These are phyloP conservation scores for Saccharomycopsis sp. DNA, from an alignment of 805 yeast genomes.

Conservation along the genomic window DNA sequence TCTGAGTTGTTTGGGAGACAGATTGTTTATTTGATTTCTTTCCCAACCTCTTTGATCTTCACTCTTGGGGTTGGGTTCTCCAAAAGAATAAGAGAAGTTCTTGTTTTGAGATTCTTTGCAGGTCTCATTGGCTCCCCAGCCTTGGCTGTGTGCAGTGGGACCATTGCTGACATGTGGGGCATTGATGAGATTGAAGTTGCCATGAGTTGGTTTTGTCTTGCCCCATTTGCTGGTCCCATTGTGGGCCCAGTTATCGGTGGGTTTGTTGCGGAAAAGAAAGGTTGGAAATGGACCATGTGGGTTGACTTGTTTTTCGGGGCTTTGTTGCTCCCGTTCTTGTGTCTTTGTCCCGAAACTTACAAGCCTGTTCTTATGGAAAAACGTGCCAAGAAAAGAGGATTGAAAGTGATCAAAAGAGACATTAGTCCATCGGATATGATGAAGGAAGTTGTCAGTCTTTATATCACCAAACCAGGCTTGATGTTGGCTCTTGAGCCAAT, in stretches of 20 bases:
- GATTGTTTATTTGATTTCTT: slow-evolving; percentile 46
- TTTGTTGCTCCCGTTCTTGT: slow-evolving; percentile 37
- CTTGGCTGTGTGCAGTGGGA: slow-evolving; percentile 77
- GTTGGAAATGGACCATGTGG: slow-evolving; percentile 66
- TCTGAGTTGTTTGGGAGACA: slow-evolving; percentile 64
- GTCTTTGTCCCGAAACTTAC: slow-evolving; percentile 58
- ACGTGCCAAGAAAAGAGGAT: slow-evolving; percentile 54
- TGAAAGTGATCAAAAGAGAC: slow-evolving; percentile 32
- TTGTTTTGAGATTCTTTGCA: slow-evolving; percentile 64
- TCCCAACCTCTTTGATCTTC: slow-evolving; percentile 62
- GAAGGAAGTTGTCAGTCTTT: slow-evolving; percentile 33
- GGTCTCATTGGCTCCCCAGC: slow-evolving; percentile 78
- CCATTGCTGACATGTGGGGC: slow-evolving; percentile 69
- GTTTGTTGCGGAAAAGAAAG: slow-evolving; percentile 42
- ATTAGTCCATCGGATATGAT: slow-evolving; percentile 1
- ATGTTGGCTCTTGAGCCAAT: slow-evolving; percentile 72
- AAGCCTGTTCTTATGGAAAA: slow-evolving; percentile 52
- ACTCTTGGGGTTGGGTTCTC: slow-evolving; percentile 68
- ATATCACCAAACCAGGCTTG: slow-evolving; percentile 53
- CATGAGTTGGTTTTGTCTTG: slow-evolving; percentile 69
- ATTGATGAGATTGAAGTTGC: slow-evolving; percentile 59
- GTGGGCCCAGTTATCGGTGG: slow-evolving; percentile 71
- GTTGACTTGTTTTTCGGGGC: slow-evolving; percentile 63
- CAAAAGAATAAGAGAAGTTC: slow-evolving; percentile 46
- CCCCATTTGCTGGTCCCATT: slow-evolving; percentile 76